Conservation (phyloP, 2,329 filamentous ascomycete genomes). For the Septoria petroselini region DNA sequence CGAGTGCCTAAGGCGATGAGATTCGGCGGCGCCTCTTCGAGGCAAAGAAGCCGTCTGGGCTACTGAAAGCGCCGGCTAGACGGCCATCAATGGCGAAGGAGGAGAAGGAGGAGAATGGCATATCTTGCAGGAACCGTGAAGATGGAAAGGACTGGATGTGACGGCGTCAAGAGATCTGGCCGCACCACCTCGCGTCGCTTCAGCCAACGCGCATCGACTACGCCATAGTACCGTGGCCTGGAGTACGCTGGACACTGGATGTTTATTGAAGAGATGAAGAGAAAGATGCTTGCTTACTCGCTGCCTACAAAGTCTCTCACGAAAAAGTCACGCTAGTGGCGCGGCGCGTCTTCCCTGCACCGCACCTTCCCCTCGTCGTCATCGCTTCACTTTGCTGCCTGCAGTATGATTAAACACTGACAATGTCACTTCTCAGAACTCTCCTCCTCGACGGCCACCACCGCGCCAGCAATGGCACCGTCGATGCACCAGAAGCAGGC, state of each 20-base stretch:
- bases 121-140: too few species aligned
- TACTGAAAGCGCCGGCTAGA: too few species aligned
- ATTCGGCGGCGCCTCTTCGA: too few species aligned
- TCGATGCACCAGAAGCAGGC: neutral
- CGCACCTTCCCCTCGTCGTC: neutral
- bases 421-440: neutral
- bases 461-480: neutral
- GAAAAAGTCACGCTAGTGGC: conserved; percentile 5
- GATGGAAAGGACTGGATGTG: too few species aligned
- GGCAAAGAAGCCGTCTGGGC: too few species aligned
- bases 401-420: neutral
- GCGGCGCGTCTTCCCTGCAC: conserved; percentile 5
- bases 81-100: too few species aligned
- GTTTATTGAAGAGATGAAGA: too few species aligned
- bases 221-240: neutral
- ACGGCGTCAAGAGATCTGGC: too few species aligned
- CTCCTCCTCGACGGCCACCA: neutral
- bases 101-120: too few species aligned
- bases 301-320: neutral
- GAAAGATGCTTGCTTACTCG: conserved; percentile 8
- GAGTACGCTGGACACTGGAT: neutral
- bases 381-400: neutral
- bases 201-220: neutral
- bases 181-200: neutral
- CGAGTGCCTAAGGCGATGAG: too few species aligned